Evolutionary conservation across 495 filamentous ascomycete species (phyloP), one percentile per base, ranked within the genome.

Genomic region (Parachaetomium inaequale): DNA sequence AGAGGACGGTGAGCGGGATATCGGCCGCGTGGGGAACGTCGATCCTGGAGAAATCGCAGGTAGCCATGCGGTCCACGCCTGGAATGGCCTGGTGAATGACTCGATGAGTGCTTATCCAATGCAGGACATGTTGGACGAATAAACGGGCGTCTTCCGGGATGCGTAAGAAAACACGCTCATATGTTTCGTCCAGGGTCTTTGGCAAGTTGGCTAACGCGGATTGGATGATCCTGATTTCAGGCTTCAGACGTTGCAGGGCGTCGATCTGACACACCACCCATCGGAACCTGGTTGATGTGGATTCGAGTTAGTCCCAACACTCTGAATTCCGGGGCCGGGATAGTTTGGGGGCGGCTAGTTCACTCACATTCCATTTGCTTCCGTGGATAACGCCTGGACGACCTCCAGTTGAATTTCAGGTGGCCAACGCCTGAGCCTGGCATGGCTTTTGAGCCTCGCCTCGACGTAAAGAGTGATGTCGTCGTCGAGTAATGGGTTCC

Each of bases 351-450:
- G n/a, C n/a, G 4, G 7, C 7, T 12, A 26, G 14, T 34, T 12
- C n/a, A 56, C 55, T 32, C n/a, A 58, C 40, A 59, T 59, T 2
- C 56, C 56, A 14, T 51, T 51, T 50, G 56, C 56, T 17, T 51
- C 12, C 19, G n/a, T 12, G 12, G 29, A 49, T 1, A 51, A 17
- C 7, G 38, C 31, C 15, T 11, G 2, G n/a, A 38, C 0, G 10
- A 51, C 56, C n/a, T 59, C 31, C 19, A 51, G 21, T 5, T 19
- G 51, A 2, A 47, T 0, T 1, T 2, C 11, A 29, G 26, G 6
- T 11, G 40, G 53, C 59, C 51, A 54, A 15, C 50, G 50, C 21
- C 8, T 26, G 11, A 55, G 5, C 31, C 28, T 46, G n/a, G 29
- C 29, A 5, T 49, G 12, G 1, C 4, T 19, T 2, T 32, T 15